These are phyloP conservation scores for Epichloe sp. DNA, from an alignment of 2,329 filamentous ascomycete genomes.

Conservation along the genomic window DNA sequence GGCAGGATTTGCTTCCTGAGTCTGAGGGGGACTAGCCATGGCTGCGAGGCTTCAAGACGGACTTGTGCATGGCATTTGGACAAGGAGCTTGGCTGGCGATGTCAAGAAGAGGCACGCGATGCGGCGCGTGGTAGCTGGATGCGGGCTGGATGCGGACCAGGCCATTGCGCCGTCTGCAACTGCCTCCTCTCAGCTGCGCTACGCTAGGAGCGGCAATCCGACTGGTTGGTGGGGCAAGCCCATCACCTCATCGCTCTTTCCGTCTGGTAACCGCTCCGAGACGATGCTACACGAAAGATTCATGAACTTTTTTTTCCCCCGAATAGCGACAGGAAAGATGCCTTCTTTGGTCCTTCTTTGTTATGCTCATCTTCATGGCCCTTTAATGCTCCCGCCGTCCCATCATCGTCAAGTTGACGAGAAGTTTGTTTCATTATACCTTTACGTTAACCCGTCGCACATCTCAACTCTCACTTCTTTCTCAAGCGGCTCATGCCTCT, in stretches of 20 bases:
- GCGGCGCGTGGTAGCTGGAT: not conserved
- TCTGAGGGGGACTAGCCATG: conserved; percentile 8
- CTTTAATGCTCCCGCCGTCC: not conserved
- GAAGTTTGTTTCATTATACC: too few species aligned
- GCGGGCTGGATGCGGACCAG: not conserved
- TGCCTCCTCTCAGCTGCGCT: conserved; percentile 1
- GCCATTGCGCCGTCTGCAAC: not conserved
- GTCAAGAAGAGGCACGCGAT: not conserved
- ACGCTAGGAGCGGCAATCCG: conserved; percentile 1
- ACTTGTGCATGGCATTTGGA: not conserved
- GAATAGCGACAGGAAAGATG: not conserved
- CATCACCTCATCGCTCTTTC: conserved; percentile 6
- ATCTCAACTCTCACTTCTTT: not conserved
- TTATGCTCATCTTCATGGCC: not conserved
- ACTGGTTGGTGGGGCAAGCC: not conserved
- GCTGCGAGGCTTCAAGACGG: not conserved
- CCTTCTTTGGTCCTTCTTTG: not conserved
- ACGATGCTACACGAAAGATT: not conserved
- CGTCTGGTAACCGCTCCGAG: not conserved
- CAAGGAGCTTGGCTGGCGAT: not conserved
- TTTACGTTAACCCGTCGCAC: not conserved
- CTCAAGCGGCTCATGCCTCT: not conserved
- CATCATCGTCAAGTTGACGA: not conserved
- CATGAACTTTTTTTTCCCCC: not conserved
- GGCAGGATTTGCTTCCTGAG: conserved; percentile 1